Evolutionary conservation across 2,329 filamentous ascomycete species (phyloP), one percentile per base, ranked within the genome.

Genomic region (Neonectria coccinea): DNA sequence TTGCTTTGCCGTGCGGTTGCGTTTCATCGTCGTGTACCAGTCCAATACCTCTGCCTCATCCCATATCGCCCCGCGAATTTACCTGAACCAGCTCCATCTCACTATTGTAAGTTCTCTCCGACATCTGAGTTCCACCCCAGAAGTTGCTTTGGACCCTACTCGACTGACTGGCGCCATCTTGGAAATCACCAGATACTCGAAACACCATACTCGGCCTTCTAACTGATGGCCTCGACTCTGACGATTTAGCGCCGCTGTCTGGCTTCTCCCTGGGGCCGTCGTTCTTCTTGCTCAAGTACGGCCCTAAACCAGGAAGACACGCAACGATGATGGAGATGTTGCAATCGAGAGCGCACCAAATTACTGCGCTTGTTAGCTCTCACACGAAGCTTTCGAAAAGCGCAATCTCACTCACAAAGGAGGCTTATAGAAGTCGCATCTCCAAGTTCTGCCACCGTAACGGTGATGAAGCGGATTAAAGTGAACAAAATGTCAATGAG

Each of bases 401-500:
- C 6, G 14, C 1, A 3, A n/a, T 6, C 7, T 4, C 16, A 51
- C 62, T 56, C 45, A 67, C 70, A 62, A 2, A 70, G 45, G 3
- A 64, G 61, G 36, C 69, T 73, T 6, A 73, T 68, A 1, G 70
- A 62, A 6, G 61, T 31, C 8, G 68, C 65, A 2, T 62, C 45
- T 1, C 67, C 58, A 1, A 27, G 1, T 12, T 31, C 12, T 16
- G 58, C 54, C 2, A 66, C 53, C 11, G 64, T 56, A 2, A 73
- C 55, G 4, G 59, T 64, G 3, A 73, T 22, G n/a, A 68, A 72
- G 3, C 70, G 68, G 2, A 71, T 57, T 4, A 72, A 14, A 1
- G 68, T 66, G 16, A 72, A 69, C 2, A 69, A 56, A 8, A 72
- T 69, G 3, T 72, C 69, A 12, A 72, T 48, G 0, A 71, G 16